Evolutionary conservation across 352 stramenopile genomes (phyloP).

Genomic region (Globisporangium perplexum): DNA sequence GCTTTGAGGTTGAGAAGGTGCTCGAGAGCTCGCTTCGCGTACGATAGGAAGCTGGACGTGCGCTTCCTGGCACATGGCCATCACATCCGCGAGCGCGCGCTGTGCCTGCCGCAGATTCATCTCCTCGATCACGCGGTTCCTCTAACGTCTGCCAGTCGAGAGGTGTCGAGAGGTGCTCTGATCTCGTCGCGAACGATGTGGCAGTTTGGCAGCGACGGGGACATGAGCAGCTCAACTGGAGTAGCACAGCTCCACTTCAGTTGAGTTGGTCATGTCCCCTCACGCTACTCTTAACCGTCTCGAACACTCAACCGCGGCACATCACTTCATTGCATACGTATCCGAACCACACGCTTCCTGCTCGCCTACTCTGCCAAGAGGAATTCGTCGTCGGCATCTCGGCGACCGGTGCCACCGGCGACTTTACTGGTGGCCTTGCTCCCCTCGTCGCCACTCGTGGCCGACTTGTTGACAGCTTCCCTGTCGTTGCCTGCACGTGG

Average conservation of each 20-base stretch:
- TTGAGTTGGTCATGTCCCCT: too few species aligned
- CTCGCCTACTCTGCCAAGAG: background rate
- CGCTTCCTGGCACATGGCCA: slow-evolving; percentile 48
- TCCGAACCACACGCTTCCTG: background rate
- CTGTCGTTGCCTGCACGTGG: background rate
- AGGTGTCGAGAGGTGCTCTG: background rate
- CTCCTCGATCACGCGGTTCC: too few species aligned
- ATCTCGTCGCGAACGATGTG: background rate
- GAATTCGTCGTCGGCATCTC: slow-evolving; percentile 3
- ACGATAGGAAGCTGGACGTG: slow-evolving; percentile 56
- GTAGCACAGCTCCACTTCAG: too few species aligned
- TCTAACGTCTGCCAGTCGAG: too few species aligned
- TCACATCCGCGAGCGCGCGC: slow-evolving; percentile 46
- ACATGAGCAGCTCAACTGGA: background rate
- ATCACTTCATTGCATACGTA: background rate
- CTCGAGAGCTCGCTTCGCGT: background rate
- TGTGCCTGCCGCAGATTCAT: slow-evolving; percentile 73
- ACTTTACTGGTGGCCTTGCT: too few species aligned
- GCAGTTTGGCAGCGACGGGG: background rate
- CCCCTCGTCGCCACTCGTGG: background rate
- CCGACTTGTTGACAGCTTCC: background rate
- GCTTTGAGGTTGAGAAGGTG: background rate
- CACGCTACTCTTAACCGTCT: background rate
- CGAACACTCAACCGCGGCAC: background rate
- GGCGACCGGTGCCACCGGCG: background rate